phyloP scores from a whole-genome alignment of 2,329 filamentous ascomycete species.

The Uncinocarpus reesii region DNA sequence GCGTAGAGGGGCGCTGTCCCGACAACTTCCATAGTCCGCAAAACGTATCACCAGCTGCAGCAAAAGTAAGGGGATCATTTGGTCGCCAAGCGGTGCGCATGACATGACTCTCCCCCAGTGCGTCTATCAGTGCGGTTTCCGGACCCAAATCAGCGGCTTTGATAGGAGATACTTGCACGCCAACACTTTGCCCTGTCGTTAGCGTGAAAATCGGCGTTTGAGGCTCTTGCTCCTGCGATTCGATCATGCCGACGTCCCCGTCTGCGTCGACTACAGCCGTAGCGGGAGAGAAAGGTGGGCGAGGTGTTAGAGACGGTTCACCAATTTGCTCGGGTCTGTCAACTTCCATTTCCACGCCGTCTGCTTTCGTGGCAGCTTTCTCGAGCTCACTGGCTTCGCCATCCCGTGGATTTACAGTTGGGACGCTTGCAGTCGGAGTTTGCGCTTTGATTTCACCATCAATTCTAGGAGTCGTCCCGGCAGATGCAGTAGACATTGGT shows the following conservation, averaged over 20 bases:
- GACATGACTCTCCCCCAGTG: constrained; percentile 32
- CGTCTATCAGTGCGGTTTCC: constrained; percentile 35
- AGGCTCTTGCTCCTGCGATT: constrained; percentile 24
- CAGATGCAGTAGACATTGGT: constrained; percentile 21
- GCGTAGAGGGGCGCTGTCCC: constrained; percentile 18
- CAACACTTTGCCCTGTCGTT: constrained; percentile 37
- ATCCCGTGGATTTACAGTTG: neutral
- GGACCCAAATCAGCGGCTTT: constrained; percentile 40
- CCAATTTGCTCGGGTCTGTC: constrained; percentile 30
- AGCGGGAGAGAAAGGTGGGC: constrained; percentile 14
- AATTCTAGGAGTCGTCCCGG: constrained; percentile 22
- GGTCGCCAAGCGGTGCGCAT: constrained; percentile 38
- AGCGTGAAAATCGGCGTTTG: constrained; percentile 31
- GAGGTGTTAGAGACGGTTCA: constrained; percentile 14
- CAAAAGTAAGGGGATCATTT: constrained; percentile 33
- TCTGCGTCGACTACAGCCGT: constrained; percentile 33
- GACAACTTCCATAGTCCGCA: constrained; percentile 39
- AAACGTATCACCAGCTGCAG: constrained; percentile 36
- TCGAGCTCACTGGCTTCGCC: neutral
- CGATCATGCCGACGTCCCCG: constrained; percentile 35
- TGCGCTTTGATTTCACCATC: constrained; percentile 1
- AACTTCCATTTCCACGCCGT: constrained; percentile 33
- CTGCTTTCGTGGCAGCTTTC: constrained; percentile 21
- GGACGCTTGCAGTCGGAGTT: constrained; percentile 19
- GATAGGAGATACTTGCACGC: constrained; percentile 40